Base-by-base conservation (phyloP, 306 rosid genomes). In the Psophocarpus tetragonolobus region DNA sequence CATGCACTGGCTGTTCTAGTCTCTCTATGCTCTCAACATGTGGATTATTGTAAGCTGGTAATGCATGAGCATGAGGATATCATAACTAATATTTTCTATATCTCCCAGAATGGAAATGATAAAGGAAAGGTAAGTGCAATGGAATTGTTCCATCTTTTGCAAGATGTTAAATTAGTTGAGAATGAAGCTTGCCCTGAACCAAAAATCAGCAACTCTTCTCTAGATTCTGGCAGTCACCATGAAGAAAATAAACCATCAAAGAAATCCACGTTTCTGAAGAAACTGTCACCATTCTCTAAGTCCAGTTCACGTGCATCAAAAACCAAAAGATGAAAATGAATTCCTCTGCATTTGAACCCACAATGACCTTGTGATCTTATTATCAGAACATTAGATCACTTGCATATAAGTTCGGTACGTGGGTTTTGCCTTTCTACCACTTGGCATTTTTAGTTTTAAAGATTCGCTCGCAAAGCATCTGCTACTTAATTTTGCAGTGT, bases 91-190 rank as follows among this genome's bases (percentile, higher is more conserved):
- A 94, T 96, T 75, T 80, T 73, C 71, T 18, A 7, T 39, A 85
- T 93, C 74, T 86, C 98, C 29, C 21, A 75, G 75, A 91, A 90
- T 67, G 98, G 99, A 39, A 93, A 63, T 68, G 91, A 91, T 39
- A 87, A 72, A 83, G 96, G 86, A 67, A 87, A 53, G 82, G 86
- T 3, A 35, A 80, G 60, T 35, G 94, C 99, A 1, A 13, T 60
- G 66, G 97, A 96, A 81, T 73, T 92, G 77, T 84, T 88, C 35
- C 84, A 88, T 73, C 90, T 84, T 65, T 81, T 91, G 81, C 68
- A 64, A 82, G 96, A 92, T 63, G 45, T 73, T 20, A 15, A 20
- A 6, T 65, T 41, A 50, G 87, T 12, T 23, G 65, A 87, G 33
- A 80, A 82, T 76, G 79, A 73, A 81, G 83, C 18, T 41, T 45